Base-by-base conservation (phyloP, 2,329 filamentous ascomycete species). In the Paraconiothyrium sp. region DNA sequence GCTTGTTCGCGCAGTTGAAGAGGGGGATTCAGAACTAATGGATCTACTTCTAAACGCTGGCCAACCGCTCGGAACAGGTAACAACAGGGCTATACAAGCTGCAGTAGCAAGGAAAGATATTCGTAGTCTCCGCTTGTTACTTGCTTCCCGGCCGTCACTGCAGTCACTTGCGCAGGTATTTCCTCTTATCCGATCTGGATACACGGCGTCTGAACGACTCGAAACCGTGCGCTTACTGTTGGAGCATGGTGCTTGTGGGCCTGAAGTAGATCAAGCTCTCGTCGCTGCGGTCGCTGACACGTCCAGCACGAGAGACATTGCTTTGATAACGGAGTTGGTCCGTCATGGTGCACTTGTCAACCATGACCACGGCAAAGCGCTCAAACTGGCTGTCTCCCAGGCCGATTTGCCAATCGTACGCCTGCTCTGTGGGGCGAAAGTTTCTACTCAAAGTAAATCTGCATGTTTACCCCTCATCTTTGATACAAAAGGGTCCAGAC, bases 391-490 rank as follows among this genome's bases (percentile, higher is more conserved):
- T n/a, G 70, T 67, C 8, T 57, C 59, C 9, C 75, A 77, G 59
- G 70, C 61, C n/a, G 72, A 78, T 51, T 49, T 73, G 9, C 59
- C 67, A 9, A 64, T 71, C 24, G 30, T 78, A 34, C 70, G 67
- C 34, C 51, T 75, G 46, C 66, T 78, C 34, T 76, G 71, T 57
- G 67, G 61, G 16, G 48, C 66, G 2, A 71, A 66, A 14, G 67
- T 71, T 3, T 69, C 66, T 2, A 27, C 66, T 4, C 58, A 56
- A 8, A 65, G 66, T 2, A 72, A 70, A 14, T 75, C 73, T 1
- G 54, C 67, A 44, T 70, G 72, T 4, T 63, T 78, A n/a, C 70
- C 73, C 16, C 58, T 74, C n/a, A 64, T 72, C 0, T 76, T 78
- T 39, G 65, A 67, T 32, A 49, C 70, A 20, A 59, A 69, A 22